Base-by-base conservation (phyloP, 1,284 basidiomycete species). In the Serendipita sp. region DNA sequence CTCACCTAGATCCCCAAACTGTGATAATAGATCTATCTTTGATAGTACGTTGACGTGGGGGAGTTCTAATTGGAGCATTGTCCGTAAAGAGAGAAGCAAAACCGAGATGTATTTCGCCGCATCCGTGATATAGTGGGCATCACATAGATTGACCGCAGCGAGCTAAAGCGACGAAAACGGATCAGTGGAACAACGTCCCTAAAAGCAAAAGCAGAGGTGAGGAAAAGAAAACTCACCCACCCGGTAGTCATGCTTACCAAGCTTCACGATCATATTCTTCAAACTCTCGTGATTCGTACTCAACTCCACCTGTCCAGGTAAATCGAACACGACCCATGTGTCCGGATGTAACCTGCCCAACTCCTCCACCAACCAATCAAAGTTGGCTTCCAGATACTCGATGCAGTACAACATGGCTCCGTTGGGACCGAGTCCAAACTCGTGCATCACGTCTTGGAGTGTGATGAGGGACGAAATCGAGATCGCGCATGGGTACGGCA, bases 11-110 rank as follows among this genome's bases (percentile, higher is more conserved):
- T 95, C 88, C 15, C 92, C 93, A 67, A 93, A 93, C 67, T 87
- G 82, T 13, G 82, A 77, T 15, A 99, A 78, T 29, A 98, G 76
- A 74, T 99, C 96, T 62, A 99, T 82, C 74, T 99, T 99, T 38
- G 91, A 93, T 13, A 99, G 79, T 1, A 99, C 95, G 70, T 99
- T 99, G 74, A 99, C 79, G 72, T 98, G 96, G 0, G 96, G 96
- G 29, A 99, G 80, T 71, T 97, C 96, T 63, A 99, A 81, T 71
- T 96, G 93, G n/a, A 99, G 80, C 96, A 99, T 99, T 22, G 94
- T 91, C 60, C 95, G 82, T 26, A 99, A 78, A 3, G 93, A 91
- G 3, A 99, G 82, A 42, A 99, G 80, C 47, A 98, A 80, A 10
- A 98, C 85, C 1, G 94, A 92, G 63, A 99, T 82, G 74, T 96